Evolutionary conservation across 2,329 filamentous ascomycete species (phyloP).

Genomic region (Hymenoscyphus fraxineus): DNA sequence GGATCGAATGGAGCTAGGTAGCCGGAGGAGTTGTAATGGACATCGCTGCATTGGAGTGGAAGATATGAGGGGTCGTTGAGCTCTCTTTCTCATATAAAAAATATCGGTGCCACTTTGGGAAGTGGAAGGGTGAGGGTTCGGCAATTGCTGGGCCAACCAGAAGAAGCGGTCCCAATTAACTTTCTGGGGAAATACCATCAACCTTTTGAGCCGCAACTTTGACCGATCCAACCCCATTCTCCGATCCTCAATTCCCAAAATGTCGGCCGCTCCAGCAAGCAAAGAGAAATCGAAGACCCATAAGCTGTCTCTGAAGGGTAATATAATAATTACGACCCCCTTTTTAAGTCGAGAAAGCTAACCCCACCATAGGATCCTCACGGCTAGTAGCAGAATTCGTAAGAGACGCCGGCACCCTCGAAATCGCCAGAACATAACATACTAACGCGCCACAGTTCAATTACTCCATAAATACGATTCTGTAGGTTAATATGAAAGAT

Average conservation of each 20-base stretch:
- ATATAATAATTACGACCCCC: conserved; percentile 30
- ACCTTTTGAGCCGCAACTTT: not conserved
- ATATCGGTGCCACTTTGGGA: conserved; percentile 9
- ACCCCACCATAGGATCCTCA: conserved; percentile 53
- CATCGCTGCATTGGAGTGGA: conserved; percentile 36
- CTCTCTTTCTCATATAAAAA: conserved; percentile 7
- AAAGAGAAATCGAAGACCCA: conserved; percentile 85
- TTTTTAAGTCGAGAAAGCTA: not conserved
- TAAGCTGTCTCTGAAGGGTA: conserved; percentile 86
- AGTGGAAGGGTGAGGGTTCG: not conserved
- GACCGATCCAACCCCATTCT: conserved; percentile 6
- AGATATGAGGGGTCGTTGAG: conserved; percentile 5
- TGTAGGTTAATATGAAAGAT: conserved; percentile 50
- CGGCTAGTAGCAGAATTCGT: conserved; percentile 96
- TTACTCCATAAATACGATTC: conserved; percentile 95
- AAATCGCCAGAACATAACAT: conserved; percentile 9
- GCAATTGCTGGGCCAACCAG: conserved; percentile 17
- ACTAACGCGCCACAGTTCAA: conserved; percentile 63
- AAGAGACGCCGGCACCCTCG: conserved; percentile 38
- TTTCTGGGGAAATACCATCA: conserved; percentile 8
- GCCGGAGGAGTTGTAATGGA: conserved; percentile 33
- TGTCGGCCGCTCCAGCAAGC: conserved; percentile 33
- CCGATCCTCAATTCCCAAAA: conserved; percentile 19
- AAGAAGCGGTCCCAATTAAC: not conserved
- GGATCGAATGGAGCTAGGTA: conserved; percentile 32